These are phyloP conservation scores for Periconia digitata DNA, from an alignment of 2,329 filamentous ascomycete species.

Conservation along the genomic window DNA sequence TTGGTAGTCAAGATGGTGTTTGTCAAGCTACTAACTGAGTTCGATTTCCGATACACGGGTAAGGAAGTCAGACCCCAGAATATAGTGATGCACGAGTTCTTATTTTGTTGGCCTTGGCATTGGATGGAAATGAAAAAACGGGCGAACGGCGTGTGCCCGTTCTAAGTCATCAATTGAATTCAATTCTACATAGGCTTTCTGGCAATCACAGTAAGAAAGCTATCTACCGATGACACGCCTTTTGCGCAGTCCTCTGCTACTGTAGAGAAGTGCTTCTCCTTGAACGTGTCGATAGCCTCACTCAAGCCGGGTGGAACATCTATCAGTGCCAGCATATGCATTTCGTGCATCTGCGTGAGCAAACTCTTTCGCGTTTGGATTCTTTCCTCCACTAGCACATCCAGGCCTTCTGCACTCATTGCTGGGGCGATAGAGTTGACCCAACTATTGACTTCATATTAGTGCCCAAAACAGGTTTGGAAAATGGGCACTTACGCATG, in stretches of 20 bases:
- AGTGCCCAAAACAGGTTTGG: neutral
- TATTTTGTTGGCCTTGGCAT: constrained; percentile 17
- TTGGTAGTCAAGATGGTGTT: constrained; percentile 5
- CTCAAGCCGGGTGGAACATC: neutral
- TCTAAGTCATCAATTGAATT: neutral
- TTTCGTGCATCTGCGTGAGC: neutral
- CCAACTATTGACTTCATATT: neutral
- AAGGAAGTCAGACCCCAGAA: constrained; percentile 16
- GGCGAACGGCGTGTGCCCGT: neutral
- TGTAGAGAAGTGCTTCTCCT: neutral
- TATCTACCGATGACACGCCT: neutral
- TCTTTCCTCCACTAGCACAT: neutral
- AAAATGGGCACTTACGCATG: neutral
- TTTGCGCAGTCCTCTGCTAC: neutral
- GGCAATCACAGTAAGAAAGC: neutral
- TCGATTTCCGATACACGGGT: constrained; percentile 3
- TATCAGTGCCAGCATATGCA: neutral
- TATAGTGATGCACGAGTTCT: constrained; percentile 21
- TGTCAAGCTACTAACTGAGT: constrained; percentile 5
- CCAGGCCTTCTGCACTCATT: neutral
- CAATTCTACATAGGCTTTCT: neutral
- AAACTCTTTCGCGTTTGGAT: neutral
- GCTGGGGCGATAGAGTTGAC: neutral
- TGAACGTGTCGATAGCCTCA: neutral
- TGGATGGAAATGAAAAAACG: constrained; percentile 16